Evolutionary conservation across 805 yeast genomes (phyloP), one percentile per base, ranked within the genome.

Genomic region (Starmerella vaccinii): DNA sequence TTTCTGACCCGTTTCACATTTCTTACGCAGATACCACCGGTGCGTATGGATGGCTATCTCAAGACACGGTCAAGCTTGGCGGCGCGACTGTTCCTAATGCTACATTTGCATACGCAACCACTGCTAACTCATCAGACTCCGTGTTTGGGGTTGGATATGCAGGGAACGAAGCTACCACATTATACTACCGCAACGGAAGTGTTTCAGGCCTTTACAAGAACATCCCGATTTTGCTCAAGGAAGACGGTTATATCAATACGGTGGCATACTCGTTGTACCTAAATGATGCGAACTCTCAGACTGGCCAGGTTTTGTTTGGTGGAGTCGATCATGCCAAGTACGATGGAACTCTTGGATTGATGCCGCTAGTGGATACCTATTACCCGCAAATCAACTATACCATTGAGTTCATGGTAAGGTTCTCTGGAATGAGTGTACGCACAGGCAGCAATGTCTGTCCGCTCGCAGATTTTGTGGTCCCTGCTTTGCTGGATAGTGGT

Each of bases 21-120:
- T 46, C 53, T 22, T 77, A 76, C 59, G 69, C 65, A 16, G 80
- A 76, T 56, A 58, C 61, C 16, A 64, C 75, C 6, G 69, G 62
- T 52, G 77, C 77, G 4, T 54, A 57, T 8, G 81, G 81, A 22
- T 54, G 45, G n/a, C 75, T 75, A 72, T 84, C 80, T n/a, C 61
- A 67, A 46, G 95, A 84, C 59, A 65, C 67, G 42, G 71, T 85
- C 3, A 55, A 56, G 1, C 56, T 82, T 47, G 75, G 76, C 44
- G 74, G 71, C 48, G 64, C 72, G 12, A 65, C 71, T 2, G 67
- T 82, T 8, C 55, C 69, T 0, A 65, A 69, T 47, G 67, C 81
- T 23, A 75, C 82, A 5, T 75, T 85, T 64, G 95, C 89, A 1
- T 76, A 84, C n/a, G 87, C 82, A 3, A 78, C 77, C 61, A 62